Percentiles rank a stretch among this genome's conserved stretches.
These are phyloP conservation scores for Nemania sp. DNA, from an alignment of 2,329 filamentous ascomycete species.

Conservation along the genomic window DNA sequence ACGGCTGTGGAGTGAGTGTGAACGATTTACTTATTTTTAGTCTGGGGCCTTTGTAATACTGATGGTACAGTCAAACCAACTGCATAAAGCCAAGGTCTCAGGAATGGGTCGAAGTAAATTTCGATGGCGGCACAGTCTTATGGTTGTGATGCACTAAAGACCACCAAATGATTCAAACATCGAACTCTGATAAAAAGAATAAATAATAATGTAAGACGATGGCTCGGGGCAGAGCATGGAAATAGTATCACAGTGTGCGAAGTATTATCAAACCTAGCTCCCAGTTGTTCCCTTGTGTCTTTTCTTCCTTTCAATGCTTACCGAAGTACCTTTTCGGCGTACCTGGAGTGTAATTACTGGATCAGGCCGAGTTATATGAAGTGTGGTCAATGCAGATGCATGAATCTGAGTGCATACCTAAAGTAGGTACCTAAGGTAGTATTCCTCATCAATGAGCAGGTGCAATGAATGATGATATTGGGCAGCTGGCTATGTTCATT, in stretches of 20 bases:
- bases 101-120: not conserved
- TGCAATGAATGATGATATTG: no score
- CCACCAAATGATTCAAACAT: no score
- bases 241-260: not conserved
- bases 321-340: not conserved
- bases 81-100: not conserved
- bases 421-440: no score
- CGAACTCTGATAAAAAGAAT: no score
- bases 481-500: no score
- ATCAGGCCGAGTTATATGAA: no score
- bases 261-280: not conserved
- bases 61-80: not conserved
- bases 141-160: not conserved
- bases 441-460: no score
- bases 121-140: not conserved
- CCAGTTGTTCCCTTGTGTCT: not conserved
- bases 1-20: not conserved
- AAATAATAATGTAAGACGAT: no score
- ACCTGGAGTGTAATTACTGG: no score
- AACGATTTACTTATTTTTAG: conserved; percentile 13
- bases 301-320: not conserved
- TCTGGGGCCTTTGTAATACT: not conserved
- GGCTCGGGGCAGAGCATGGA: no score
- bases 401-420: no score
- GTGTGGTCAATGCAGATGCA: no score